These are phyloP conservation scores for Conticribra weissflogii DNA, from an alignment of 108 stramenopile species.

Conservation along the genomic window DNA sequence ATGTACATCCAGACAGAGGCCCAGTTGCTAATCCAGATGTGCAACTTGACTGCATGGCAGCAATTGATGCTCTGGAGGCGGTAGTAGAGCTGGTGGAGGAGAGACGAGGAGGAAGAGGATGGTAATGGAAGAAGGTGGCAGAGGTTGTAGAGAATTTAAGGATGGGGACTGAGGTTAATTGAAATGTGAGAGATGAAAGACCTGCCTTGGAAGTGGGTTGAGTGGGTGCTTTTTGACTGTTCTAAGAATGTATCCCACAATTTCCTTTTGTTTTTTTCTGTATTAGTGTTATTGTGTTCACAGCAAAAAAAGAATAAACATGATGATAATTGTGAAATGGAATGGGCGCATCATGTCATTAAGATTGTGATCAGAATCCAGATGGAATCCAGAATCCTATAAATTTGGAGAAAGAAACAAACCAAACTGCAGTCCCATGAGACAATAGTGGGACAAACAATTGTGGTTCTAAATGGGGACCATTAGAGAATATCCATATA, in stretches of 20 bases:
- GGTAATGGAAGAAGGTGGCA: too few species aligned
- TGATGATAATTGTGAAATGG: too few species aligned
- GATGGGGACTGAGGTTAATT: constrained; percentile 4
- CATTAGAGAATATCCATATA: too few species aligned
- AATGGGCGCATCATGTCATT: too few species aligned
- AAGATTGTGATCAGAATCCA: too few species aligned
- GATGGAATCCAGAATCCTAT: too few species aligned
- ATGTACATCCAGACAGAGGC: constrained; percentile 77
- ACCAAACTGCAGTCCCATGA: too few species aligned
- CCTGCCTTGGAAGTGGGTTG: constrained; percentile 18
- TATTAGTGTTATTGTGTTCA: neutral
- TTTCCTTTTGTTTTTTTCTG: constrained; percentile 54
- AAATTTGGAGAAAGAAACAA: too few species aligned
- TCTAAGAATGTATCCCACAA: constrained; percentile 88
- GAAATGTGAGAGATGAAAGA: constrained; percentile 27
- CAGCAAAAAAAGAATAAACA: too few species aligned
- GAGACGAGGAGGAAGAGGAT: constrained; percentile 40
- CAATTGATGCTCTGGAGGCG: constrained; percentile 61
- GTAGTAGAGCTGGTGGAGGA: constrained; percentile 81
- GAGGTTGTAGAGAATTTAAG: too few species aligned
- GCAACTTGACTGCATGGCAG: constrained; percentile 69
- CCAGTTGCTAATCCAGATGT: constrained; percentile 77
- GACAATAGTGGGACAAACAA: too few species aligned
- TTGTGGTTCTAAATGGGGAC: too few species aligned
- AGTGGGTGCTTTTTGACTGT: constrained; percentile 71